phyloP scores from a whole-genome alignment of 2,329 filamentous ascomycete species.

The Proliferodiscus dingleyae region DNA sequence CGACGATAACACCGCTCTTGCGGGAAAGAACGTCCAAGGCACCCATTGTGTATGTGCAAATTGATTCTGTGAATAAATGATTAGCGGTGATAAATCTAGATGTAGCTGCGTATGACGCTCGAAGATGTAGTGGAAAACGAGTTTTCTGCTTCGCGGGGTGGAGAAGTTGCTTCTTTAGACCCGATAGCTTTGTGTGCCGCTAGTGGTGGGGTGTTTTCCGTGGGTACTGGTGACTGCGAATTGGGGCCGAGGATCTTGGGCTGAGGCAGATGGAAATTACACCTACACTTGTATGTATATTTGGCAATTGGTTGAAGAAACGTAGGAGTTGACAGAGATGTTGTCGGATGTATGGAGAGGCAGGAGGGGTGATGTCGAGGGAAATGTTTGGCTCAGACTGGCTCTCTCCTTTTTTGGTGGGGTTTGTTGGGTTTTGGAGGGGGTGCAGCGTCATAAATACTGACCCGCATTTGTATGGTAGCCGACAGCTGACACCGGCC shows the following conservation, averaged over 20 bases:
- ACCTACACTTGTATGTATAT: not conserved
- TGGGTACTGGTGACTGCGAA: not conserved
- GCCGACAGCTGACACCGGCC: no score
- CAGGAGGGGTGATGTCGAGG: not conserved
- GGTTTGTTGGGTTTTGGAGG: slow-evolving; percentile 2
- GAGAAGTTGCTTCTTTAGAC: slow-evolving; percentile 15
- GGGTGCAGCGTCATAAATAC: no score
- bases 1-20: slow-evolving; percentile 63
- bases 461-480: no score
- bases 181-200: slow-evolving; percentile 17
- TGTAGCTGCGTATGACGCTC: slow-evolving; percentile 6
- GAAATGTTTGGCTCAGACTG: not conserved
- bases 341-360: not conserved
- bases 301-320: not conserved
- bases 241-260: no score
- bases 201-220: slow-evolving; percentile 18
- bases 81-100: no score
- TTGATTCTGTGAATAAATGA: slow-evolving; percentile 7
- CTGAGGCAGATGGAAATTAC: not conserved
- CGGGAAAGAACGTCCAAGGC: slow-evolving; percentile 51
- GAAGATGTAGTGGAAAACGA: slow-evolving; percentile 8
- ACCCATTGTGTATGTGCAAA: slow-evolving; percentile 36
- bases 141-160: slow-evolving; percentile 3
- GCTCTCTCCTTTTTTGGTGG: not conserved
- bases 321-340: not conserved